phyloP scores from a whole-genome alignment of 2,329 filamentous ascomycete genomes.

The Colletotrichum caudatum region DNA sequence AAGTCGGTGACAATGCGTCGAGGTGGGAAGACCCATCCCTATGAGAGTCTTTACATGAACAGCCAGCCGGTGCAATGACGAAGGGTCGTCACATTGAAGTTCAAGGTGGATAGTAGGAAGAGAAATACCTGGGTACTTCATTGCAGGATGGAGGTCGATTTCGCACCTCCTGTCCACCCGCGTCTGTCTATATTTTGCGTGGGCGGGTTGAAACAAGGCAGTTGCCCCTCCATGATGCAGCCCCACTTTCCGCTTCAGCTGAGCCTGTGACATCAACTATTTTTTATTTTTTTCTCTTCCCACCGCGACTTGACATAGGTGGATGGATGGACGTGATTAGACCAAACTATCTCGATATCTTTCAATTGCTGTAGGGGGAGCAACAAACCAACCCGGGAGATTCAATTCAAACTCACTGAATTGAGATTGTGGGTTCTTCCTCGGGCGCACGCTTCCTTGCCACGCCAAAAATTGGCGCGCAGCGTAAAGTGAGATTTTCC shows the following conservation, averaged over 20 bases:
- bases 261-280: conserved; percentile 34
- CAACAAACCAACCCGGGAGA: background rate
- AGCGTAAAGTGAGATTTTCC: conserved; percentile 5
- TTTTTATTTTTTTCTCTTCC: conserved; percentile 14
- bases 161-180: background rate
- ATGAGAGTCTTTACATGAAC: background rate
- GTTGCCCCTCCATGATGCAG: conserved; percentile 25
- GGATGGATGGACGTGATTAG: background rate
- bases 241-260: conserved; percentile 34
- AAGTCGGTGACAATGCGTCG: background rate
- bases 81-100: background rate
- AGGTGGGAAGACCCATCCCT: background rate
- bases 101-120: background rate
- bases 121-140: background rate
- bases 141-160: background rate
- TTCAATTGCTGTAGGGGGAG: background rate
- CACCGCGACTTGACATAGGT: background rate
- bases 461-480: background rate
- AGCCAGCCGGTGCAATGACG: background rate
- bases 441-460: background rate
- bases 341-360: background rate
- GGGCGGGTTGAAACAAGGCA: background rate
- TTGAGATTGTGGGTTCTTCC: background rate
- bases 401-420: background rate
- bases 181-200: background rate